Percentiles rank a stretch among this genome's conserved stretches.
These are phyloP conservation scores for Saccharomycopsis fibuligera DNA, from an alignment of 805 yeast genomes.

Conservation along the genomic window DNA sequence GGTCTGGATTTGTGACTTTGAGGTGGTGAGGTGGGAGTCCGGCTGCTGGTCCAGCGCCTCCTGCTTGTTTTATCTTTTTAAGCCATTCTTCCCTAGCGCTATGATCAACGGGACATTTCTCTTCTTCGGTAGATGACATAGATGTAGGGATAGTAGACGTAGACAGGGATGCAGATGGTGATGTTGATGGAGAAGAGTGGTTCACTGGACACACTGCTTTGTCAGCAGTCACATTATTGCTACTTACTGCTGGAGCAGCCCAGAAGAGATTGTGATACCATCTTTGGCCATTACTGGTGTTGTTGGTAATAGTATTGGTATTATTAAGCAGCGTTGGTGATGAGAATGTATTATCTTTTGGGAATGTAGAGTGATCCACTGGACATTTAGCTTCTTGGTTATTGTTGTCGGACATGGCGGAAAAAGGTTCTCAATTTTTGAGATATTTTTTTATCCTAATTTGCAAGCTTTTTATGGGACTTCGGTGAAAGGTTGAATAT, in stretches of 20 bases:
- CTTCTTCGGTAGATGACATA: not conserved
- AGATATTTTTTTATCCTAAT: too few relatives aligned
- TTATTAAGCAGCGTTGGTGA: too few relatives aligned
- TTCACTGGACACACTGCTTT: constrained; percentile 47
- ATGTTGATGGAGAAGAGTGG: too few relatives aligned
- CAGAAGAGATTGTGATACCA: constrained; percentile 9
- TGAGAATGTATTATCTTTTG: too few relatives aligned
- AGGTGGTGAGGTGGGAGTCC: not conserved
- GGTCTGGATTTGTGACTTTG: not conserved
- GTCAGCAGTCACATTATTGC: constrained; percentile 10
- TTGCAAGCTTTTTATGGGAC: too few relatives aligned
- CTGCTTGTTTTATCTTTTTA: constrained; percentile 22
- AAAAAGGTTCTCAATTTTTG: not conserved
- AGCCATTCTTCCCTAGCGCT: constrained; percentile 56
- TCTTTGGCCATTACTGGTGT: not conserved
- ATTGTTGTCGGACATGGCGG: not conserved
- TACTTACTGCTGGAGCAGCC: constrained; percentile 3
- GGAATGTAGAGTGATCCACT: too few relatives aligned
- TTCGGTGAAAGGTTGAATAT: too few relatives aligned
- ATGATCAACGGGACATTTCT: constrained; percentile 62
- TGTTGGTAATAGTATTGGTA: not conserved
- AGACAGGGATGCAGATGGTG: too few relatives aligned
- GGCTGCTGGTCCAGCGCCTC: not conserved
- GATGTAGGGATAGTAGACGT: constrained; percentile 25
- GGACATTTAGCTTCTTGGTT: constrained; percentile 5